Conservation (phyloP, 495 filamentous ascomycete genomes). For the Stereocaulon alpinum region DNA sequence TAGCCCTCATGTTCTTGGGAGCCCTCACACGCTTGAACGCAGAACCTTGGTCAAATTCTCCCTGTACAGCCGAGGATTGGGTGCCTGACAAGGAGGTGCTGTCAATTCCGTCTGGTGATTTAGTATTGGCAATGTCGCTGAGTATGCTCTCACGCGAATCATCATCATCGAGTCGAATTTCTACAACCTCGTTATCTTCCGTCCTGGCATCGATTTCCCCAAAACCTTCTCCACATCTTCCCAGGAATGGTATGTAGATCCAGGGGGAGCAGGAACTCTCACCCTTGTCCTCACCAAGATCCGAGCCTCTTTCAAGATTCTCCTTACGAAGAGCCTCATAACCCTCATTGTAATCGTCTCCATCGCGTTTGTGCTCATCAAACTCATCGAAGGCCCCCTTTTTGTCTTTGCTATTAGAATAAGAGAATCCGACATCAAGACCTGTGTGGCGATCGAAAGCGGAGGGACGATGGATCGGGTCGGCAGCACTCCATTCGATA, state of each 20-base stretch:
- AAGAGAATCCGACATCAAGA: constrained; percentile 1
- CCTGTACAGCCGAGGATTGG: background rate
- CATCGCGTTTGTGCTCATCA: background rate
- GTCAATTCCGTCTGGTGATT: background rate
- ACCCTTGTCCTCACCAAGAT: background rate
- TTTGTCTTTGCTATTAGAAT: constrained; percentile 6
- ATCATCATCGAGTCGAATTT: constrained; percentile 7
- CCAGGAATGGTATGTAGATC: constrained; percentile 2
- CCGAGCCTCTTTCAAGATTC: background rate
- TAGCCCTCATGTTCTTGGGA: background rate
- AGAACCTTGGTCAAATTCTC: background rate
- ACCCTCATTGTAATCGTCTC: background rate
- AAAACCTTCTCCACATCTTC: background rate
- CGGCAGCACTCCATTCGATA: background rate
- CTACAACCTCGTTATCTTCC: background rate
- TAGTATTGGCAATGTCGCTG: background rate
- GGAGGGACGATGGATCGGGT: background rate
- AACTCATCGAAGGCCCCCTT: background rate
- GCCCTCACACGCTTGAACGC: background rate
- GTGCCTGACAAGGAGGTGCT: background rate
- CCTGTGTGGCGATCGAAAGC: background rate
- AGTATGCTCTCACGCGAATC: constrained; percentile 8
- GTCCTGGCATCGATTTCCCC: background rate
- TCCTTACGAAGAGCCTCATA: too few relatives aligned
- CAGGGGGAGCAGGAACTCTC: background rate